Conservation (phyloP, 768 basidiomycete genomes). For the Tricholoma furcatifolium region DNA sequence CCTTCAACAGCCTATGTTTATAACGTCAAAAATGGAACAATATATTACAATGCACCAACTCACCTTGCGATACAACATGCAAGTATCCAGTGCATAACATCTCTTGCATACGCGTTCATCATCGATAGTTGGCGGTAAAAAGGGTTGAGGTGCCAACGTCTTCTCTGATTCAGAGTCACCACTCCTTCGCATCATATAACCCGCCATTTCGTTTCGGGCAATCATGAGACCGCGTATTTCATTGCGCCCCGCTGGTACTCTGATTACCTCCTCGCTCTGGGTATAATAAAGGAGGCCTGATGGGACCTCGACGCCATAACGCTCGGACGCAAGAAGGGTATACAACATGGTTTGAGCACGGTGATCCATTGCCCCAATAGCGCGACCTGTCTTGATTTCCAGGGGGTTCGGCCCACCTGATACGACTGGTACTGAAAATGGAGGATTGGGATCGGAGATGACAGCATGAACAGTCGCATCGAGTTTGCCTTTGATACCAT, state of each 20-base stretch:
- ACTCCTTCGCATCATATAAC: conserved; percentile 63
- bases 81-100: conserved; percentile 82
- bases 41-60: conserved; percentile 6
- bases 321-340: conserved; percentile 84
- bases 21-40: conserved; percentile 8
- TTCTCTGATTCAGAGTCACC: conserved; percentile 15
- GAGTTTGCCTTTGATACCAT: conserved; percentile 93
- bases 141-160: conserved; percentile 38
- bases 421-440: conserved; percentile 20
- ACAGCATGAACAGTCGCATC: conserved; percentile 83
- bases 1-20: conserved; percentile 63
- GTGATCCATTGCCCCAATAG: conserved; percentile 79
- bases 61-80: conserved; percentile 93
- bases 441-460: conserved; percentile 46
- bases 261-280: conserved; percentile 83
- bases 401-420: conserved; percentile 64
- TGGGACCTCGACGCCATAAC: conserved; percentile 81
- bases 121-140: conserved; percentile 88
- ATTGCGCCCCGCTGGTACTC: conserved; percentile 75
- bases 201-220: conserved; percentile 82
- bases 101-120: conserved; percentile 72
- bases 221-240: conserved; percentile 84
- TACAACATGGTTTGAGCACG: conserved; percentile 98
- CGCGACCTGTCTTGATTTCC: conserved; percentile 94
- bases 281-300: conserved; percentile 93